phyloP scores from a whole-genome alignment of 306 rosid species.

The Casuarina equisetifolia region DNA sequence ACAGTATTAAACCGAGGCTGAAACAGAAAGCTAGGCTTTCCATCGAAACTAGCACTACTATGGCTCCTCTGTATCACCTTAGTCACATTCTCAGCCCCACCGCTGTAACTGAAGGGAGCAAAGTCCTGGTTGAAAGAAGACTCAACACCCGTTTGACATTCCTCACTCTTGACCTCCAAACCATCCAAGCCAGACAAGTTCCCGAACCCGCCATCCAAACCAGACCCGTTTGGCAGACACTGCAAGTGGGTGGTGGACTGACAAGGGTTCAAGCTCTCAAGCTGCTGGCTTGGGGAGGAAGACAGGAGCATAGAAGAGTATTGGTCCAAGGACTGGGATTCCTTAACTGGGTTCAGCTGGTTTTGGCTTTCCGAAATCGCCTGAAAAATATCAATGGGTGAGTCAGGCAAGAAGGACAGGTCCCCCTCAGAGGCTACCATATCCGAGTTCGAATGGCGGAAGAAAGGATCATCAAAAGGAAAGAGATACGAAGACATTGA shows the following conservation, averaged over 20 bases:
- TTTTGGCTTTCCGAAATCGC: slow-evolving; percentile 32
- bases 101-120: slow-evolving; percentile 51
- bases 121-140: slow-evolving; percentile 29
- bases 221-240: slow-evolving; percentile 13
- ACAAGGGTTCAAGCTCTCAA: slow-evolving; percentile 41
- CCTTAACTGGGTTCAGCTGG: slow-evolving; percentile 28
- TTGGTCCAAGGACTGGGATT: slow-evolving; percentile 37
- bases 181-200: slow-evolving; percentile 40
- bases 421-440: slow-evolving; percentile 36
- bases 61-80: slow-evolving; percentile 70
- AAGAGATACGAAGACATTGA: slow-evolving; percentile 75
- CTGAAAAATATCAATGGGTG: slow-evolving; percentile 44
- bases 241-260: slow-evolving; percentile 23
- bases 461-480: slow-evolving; percentile 40
- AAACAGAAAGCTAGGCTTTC: slow-evolving; percentile 44
- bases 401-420: slow-evolving; percentile 38
- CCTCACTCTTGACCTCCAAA: slow-evolving; percentile 60
- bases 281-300: slow-evolving; percentile 52
- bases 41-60: slow-evolving; percentile 63
- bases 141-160: slow-evolving; percentile 44
- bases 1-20: slow-evolving; percentile 40
- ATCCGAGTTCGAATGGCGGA: slow-evolving; percentile 42
- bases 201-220: slow-evolving; percentile 32
- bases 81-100: slow-evolving; percentile 40
- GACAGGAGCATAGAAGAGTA: slow-evolving; percentile 41